Evolutionary conservation across 345 rosid species (phyloP).

Genomic region (Tarenaya hassleriana): DNA sequence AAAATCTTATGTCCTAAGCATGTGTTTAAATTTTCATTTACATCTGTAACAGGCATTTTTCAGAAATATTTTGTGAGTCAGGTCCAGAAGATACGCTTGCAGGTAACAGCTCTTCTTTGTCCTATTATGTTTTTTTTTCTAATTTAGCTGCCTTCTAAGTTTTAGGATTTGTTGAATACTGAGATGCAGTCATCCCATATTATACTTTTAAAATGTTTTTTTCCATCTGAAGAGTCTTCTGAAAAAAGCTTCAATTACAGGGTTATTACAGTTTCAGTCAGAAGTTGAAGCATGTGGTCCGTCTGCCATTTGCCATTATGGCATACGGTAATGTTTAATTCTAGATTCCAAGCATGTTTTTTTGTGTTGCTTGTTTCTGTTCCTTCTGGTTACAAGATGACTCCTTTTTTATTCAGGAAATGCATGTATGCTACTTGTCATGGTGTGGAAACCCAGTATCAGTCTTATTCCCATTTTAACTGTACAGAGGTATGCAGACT

Average conservation of each 20-base stretch:
- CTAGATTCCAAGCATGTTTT: background rate
- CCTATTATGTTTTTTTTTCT: too few relatives aligned
- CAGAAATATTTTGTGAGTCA: constrained; percentile 88
- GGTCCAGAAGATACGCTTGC: constrained; percentile 90
- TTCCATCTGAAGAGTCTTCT: constrained; percentile 10
- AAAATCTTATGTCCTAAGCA: background rate
- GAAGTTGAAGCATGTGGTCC: constrained; percentile 92
- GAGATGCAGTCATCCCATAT: too few relatives aligned
- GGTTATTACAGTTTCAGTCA: constrained; percentile 98
- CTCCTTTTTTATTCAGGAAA: constrained; percentile 45
- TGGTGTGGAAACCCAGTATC: constrained; percentile 74
- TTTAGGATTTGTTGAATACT: too few relatives aligned
- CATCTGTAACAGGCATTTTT: constrained; percentile 62
- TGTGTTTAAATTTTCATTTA: background rate
- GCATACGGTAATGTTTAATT: constrained; percentile 60
- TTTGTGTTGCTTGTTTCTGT: background rate
- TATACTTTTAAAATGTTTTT: background rate
- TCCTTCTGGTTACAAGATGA: constrained; percentile 6
- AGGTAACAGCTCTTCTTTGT: constrained; percentile 35
- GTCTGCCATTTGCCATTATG: constrained; percentile 81
- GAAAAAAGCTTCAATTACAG: constrained; percentile 33
- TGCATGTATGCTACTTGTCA: constrained; percentile 82
- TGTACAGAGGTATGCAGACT: constrained; percentile 51
- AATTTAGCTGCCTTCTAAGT: too few relatives aligned
- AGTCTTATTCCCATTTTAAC: constrained; percentile 54